Conservation (phyloP, 2,329 filamentous ascomycete species). For the Ascochyta koolunga region DNA sequence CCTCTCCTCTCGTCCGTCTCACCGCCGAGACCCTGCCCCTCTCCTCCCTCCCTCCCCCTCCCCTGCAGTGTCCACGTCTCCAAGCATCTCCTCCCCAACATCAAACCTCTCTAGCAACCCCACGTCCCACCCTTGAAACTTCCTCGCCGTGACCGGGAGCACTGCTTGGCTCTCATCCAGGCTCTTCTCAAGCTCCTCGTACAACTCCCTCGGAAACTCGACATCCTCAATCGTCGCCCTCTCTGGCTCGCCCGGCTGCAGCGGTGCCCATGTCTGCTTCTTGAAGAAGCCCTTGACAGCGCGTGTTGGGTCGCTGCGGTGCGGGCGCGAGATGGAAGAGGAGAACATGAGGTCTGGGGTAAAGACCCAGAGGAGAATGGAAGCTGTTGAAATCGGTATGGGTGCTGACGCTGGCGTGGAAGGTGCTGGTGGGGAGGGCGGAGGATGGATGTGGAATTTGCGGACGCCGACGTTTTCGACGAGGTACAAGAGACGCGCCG, state of each 20-base stretch:
- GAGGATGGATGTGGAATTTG: conserved; percentile 60
- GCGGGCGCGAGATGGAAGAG: conserved; percentile 44
- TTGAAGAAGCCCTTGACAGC: conserved; percentile 65
- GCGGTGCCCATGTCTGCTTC: conserved; percentile 30
- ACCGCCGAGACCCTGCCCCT: background rate
- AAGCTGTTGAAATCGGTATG: conserved; percentile 17
- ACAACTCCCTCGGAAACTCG: conserved; percentile 58
- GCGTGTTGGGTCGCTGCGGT: conserved; percentile 49
- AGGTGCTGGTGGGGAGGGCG: background rate
- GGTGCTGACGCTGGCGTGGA: background rate
- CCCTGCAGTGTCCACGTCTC: background rate
- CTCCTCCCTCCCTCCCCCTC: background rate
- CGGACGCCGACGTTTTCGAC: conserved; percentile 62
- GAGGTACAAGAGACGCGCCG: conserved; percentile 62
- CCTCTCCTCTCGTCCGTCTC: conserved; percentile 4
- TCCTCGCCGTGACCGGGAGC: conserved; percentile 62
- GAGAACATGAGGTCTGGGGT: conserved; percentile 65
- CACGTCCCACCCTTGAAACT: conserved; percentile 71
- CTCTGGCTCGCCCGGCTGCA: conserved; percentile 42
- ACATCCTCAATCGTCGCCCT: conserved; percentile 58
- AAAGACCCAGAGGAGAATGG: conserved; percentile 63
- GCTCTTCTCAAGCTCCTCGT: conserved; percentile 52
- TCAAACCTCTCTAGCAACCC: conserved; percentile 65
- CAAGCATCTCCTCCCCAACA: conserved; percentile 17
- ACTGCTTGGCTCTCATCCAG: conserved; percentile 58